These are phyloP conservation scores for Corchorus capsularis DNA, from an alignment of 345 rosid species.

Conservation along the genomic window DNA sequence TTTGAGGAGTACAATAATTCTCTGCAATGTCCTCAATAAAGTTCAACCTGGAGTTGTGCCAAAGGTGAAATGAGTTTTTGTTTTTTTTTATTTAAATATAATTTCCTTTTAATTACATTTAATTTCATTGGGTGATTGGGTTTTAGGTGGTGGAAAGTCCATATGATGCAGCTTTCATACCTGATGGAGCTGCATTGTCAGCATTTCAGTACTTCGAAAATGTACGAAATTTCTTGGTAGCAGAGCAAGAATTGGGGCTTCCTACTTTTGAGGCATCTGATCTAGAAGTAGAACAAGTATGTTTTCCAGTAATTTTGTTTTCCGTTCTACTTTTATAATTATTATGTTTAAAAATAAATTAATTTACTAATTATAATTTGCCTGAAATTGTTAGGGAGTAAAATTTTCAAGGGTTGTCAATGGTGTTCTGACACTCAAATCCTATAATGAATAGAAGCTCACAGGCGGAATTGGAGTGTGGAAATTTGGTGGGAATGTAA, in stretches of 20 bases:
- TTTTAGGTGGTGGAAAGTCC: constrained; percentile 82
- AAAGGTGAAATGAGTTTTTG: constrained; percentile 42
- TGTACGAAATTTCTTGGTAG: constrained; percentile 82
- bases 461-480: constrained; percentile 72
- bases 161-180: constrained; percentile 62
- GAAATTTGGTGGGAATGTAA: constrained; percentile 80
- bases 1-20: constrained; percentile 77
- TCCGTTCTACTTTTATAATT: background rate
- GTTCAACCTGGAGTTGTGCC: constrained; percentile 77
- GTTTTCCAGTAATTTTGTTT: constrained; percentile 22
- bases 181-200: constrained; percentile 86
- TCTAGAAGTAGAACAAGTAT: constrained; percentile 65
- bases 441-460: constrained; percentile 80
- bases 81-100: background rate
- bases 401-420: constrained; percentile 77
- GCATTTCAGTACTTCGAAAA: constrained; percentile 91
- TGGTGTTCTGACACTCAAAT: constrained; percentile 74
- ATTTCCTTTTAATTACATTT: background rate
- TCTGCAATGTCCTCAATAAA: constrained; percentile 78
- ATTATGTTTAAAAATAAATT: background rate
- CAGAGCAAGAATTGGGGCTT: constrained; percentile 65
- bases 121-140: constrained; percentile 4
- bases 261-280: constrained; percentile 91
- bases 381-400: constrained; percentile 57
- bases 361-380: background rate